Evolutionary conservation across 495 filamentous ascomycete genomes (phyloP).

Genomic region (Penicillium robsamsonii): DNA sequence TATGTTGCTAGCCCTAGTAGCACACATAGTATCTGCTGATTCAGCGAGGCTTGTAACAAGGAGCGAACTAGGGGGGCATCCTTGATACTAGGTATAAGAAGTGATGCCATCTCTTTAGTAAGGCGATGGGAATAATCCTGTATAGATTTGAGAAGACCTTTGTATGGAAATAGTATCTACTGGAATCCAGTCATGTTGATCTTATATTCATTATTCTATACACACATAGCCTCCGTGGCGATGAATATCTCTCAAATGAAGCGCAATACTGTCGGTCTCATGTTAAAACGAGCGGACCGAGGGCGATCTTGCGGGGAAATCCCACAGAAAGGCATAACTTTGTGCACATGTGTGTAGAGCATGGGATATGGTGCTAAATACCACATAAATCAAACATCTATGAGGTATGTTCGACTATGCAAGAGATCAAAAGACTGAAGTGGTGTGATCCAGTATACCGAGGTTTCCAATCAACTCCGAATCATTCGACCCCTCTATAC

Average conservation of each 20-base stretch:
- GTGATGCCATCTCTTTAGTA: conserved; percentile 5
- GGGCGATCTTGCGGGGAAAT: neutral
- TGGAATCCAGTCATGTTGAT: neutral
- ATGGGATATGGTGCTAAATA: neutral
- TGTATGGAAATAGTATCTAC: neutral
- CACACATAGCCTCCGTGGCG: neutral
- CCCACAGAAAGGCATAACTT: neutral
- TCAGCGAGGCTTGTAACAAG: neutral
- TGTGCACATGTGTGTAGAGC: neutral
- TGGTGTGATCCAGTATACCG: conserved; percentile 6
- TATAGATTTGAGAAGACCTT: neutral
- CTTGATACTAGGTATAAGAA: neutral
- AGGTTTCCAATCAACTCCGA: conserved; percentile 13
- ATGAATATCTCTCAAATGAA: neutral
- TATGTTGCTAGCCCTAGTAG: conserved; percentile 20
- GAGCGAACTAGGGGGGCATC: neutral
- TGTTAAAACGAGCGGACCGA: neutral
- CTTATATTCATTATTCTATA: neutral
- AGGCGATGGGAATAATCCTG: neutral
- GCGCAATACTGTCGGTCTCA: neutral
- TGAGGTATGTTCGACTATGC: neutral
- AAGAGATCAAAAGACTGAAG: neutral
- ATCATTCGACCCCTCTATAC: conserved; percentile 5
- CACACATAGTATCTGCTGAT: conserved; percentile 10
- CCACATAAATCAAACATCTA: neutral